Evolutionary conservation across 2,329 filamentous ascomycete species (phyloP).

Genomic region (Talaromyces sp.): DNA sequence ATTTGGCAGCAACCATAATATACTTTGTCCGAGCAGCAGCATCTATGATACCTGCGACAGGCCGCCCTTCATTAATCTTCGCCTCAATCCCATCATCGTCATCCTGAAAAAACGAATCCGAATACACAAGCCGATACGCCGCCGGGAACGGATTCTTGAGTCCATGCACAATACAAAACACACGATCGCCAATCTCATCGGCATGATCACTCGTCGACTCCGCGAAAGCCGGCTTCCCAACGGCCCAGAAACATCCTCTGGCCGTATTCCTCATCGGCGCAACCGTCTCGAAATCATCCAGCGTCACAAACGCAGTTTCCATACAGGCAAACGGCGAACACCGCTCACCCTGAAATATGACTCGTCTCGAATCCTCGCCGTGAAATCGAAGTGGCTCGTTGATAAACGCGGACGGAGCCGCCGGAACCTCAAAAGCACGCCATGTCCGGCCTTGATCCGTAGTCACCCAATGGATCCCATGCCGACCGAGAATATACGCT

Average conservation of each 20-base stretch:
- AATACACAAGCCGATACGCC: constrained; percentile 74
- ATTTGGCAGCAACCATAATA: constrained; percentile 76
- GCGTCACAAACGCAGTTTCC: constrained; percentile 68
- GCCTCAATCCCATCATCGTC: constrained; percentile 62
- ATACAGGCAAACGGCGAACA: constrained; percentile 64
- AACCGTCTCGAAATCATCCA: constrained; percentile 73
- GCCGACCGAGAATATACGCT: constrained; percentile 71
- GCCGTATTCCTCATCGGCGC: constrained; percentile 66
- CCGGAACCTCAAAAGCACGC: constrained; percentile 66
- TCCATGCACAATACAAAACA: constrained; percentile 77
- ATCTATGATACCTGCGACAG: constrained; percentile 75
- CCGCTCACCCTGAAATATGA: constrained; percentile 76
- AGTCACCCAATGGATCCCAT: constrained; percentile 74
- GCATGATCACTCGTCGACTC: constrained; percentile 49
- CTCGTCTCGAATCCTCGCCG: constrained; percentile 74
- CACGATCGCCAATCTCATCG: constrained; percentile 64
- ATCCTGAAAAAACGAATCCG: constrained; percentile 74
- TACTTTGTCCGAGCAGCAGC: constrained; percentile 82
- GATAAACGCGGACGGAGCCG: constrained; percentile 52
- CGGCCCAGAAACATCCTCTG: constrained; percentile 82
- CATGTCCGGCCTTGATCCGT: constrained; percentile 78
- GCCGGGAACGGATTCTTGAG: constrained; percentile 66
- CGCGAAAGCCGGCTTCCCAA: constrained; percentile 66
- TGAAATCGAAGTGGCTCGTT: constrained; percentile 69
- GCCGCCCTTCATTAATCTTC: constrained; percentile 67